Percentiles rank a stretch among this genome's conserved stretches.
These are phyloP conservation scores for Blumeriella jaapii DNA, from an alignment of 2,329 filamentous ascomycete species.

Conservation along the genomic window DNA sequence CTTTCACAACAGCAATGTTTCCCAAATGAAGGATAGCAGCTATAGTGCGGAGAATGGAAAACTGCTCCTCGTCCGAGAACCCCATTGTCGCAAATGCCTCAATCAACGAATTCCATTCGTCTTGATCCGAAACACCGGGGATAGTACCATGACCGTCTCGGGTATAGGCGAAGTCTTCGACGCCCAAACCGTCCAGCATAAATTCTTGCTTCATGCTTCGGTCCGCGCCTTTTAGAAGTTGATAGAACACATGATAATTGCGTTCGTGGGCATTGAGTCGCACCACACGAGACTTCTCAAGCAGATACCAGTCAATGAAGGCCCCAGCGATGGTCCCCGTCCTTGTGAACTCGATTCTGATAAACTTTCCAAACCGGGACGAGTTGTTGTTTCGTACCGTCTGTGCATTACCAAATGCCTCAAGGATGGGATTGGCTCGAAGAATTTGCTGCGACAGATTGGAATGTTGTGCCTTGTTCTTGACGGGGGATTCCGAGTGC, in stretches of 20 bases:
- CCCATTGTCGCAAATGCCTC: slow-evolving; percentile 95
- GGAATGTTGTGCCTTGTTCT: slow-evolving; percentile 55
- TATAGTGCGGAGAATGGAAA: slow-evolving; percentile 72
- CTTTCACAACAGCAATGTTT: slow-evolving; percentile 81
- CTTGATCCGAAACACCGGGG: slow-evolving; percentile 74
- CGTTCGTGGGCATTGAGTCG: slow-evolving; percentile 77
- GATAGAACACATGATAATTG: slow-evolving; percentile 97
- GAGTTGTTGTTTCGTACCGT: slow-evolving; percentile 98
- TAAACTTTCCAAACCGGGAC: slow-evolving; percentile 96
- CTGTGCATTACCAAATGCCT: slow-evolving; percentile 96
- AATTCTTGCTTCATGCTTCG: slow-evolving; percentile 62
- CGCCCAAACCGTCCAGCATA: slow-evolving; percentile 60
- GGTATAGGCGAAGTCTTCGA: slow-evolving; percentile 87
- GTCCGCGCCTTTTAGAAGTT: slow-evolving; percentile 78
- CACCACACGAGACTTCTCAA: slow-evolving; percentile 97
- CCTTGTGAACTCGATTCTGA: slow-evolving; percentile 86
- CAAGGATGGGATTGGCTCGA: slow-evolving; percentile 89
- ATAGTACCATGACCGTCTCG: slow-evolving; percentile 86
- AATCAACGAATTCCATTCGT: slow-evolving; percentile 81
- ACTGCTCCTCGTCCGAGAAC: slow-evolving; percentile 75
- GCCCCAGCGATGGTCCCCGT: slow-evolving; percentile 86
- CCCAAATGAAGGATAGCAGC: slow-evolving; percentile 88
- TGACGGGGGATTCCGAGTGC: slow-evolving; percentile 60
- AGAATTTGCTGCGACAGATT: slow-evolving; percentile 95
- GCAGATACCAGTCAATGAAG: slow-evolving; percentile 95